A percentile compares a stretch with the other conserved stretches of the same genome.
These are phyloP conservation scores for Colletotrichum sp. DNA, from an alignment of 2,329 filamentous ascomycete genomes.

Conservation along the genomic window DNA sequence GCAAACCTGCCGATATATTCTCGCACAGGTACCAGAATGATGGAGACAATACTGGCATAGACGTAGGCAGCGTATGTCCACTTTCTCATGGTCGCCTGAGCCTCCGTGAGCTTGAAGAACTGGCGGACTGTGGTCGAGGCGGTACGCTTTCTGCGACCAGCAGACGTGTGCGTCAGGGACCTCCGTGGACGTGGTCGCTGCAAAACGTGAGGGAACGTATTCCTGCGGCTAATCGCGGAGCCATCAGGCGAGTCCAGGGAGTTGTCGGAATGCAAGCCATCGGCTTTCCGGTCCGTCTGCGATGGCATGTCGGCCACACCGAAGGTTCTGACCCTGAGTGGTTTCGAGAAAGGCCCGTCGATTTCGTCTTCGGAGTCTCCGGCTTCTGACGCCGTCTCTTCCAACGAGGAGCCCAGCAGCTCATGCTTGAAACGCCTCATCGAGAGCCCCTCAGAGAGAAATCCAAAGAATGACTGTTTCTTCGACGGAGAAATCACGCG, in stretches of 20 bases:
- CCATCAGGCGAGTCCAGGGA: slow-evolving; percentile 24
- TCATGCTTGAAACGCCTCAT: slow-evolving; percentile 53
- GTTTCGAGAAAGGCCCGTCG: not conserved
- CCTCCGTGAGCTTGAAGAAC: slow-evolving; percentile 80
- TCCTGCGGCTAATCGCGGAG: slow-evolving; percentile 39
- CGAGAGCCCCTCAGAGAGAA: slow-evolving; percentile 45
- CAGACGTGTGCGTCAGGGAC: slow-evolving; percentile 59
- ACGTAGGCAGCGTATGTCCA: slow-evolving; percentile 85
- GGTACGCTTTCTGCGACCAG: slow-evolving; percentile 69
- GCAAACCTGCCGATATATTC: slow-evolving; percentile 71
- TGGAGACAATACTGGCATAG: slow-evolving; percentile 69
- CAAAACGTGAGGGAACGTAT: slow-evolving; percentile 57
- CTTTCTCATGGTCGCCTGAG: slow-evolving; percentile 77
- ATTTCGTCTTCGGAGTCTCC: slow-evolving; percentile 31
- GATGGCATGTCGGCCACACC: slow-evolving; percentile 19
- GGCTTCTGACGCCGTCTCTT: slow-evolving; percentile 36
- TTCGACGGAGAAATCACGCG: slow-evolving; percentile 49
- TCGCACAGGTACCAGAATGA: slow-evolving; percentile 76
- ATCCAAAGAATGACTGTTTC: slow-evolving; percentile 40
- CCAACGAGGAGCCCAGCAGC: slow-evolving; percentile 33
- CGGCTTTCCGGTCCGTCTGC: not conserved
- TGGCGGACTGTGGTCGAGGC: slow-evolving; percentile 70
- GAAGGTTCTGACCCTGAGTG: slow-evolving; percentile 33
- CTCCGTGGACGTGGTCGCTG: slow-evolving; percentile 33
- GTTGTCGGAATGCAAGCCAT: not conserved